These are phyloP conservation scores for Clonostachys rosea DNA, from an alignment of 2,329 filamentous ascomycete genomes.

Conservation along the genomic window DNA sequence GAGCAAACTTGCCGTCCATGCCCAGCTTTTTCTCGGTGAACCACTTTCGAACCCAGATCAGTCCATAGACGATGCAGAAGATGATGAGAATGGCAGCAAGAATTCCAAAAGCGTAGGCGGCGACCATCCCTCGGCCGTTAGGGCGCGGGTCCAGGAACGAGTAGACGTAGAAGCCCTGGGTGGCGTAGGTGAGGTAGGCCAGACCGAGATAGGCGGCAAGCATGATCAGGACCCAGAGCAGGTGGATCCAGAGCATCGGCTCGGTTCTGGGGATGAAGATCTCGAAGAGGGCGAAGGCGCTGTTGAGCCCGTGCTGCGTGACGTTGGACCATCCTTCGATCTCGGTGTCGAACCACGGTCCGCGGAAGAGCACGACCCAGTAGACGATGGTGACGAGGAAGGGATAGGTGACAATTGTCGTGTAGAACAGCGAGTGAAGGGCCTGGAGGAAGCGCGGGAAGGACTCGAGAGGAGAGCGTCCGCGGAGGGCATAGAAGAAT, in stretches of 20 bases:
- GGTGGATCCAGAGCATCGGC: slow-evolving; percentile 55
- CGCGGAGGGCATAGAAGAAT: slow-evolving; percentile 54
- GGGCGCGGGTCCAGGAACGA: slow-evolving; percentile 66
- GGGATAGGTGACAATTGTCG: slow-evolving; percentile 57
- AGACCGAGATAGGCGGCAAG: slow-evolving; percentile 68
- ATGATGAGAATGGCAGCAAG: slow-evolving; percentile 45
- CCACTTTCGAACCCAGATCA: slow-evolving; percentile 46
- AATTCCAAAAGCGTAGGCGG: slow-evolving; percentile 60
- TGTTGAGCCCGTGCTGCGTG: slow-evolving; percentile 73
- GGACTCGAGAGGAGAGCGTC: slow-evolving; percentile 49
- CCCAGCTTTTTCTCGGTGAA: slow-evolving; percentile 40
- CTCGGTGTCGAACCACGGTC: slow-evolving; percentile 39
- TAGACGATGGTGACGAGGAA: slow-evolving; percentile 68
- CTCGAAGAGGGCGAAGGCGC: slow-evolving; percentile 70
- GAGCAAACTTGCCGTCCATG: slow-evolving; percentile 34
- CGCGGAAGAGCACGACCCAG: slow-evolving; percentile 57
- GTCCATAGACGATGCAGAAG: slow-evolving; percentile 43
- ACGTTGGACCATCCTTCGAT: slow-evolving; percentile 62
- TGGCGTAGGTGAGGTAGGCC: slow-evolving; percentile 68
- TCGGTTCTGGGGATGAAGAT: slow-evolving; percentile 63
- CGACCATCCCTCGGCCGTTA: slow-evolving; percentile 41
- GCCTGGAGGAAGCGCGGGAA: slow-evolving; percentile 59
- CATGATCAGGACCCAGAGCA: slow-evolving; percentile 65
- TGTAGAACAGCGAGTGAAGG: slow-evolving; percentile 61
- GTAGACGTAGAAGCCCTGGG: slow-evolving; percentile 73